Conservation (phyloP, 768 basidiomycete genomes). For the Exidia glandulosa region DNA sequence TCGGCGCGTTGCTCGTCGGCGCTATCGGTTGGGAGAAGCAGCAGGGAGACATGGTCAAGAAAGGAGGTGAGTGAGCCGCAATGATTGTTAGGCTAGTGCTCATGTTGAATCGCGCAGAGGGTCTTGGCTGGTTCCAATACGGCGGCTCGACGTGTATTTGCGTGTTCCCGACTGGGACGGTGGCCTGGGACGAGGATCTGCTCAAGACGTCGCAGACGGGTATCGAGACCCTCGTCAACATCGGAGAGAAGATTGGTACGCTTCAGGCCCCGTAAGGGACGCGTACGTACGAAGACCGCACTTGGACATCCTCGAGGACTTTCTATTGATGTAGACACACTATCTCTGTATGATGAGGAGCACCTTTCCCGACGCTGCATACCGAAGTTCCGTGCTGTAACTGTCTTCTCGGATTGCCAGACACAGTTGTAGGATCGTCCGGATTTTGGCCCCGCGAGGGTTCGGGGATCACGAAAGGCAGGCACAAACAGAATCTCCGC, state of each 20-base stretch:
- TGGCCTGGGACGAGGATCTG: constrained; percentile 8
- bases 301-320: neutral
- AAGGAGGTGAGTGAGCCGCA: constrained; percentile 62
- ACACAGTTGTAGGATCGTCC: too few relatives aligned
- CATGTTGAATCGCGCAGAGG: too few relatives aligned
- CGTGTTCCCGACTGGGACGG: constrained; percentile 17
- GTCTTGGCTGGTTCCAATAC: constrained; percentile 17
- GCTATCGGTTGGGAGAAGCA: constrained; percentile 54
- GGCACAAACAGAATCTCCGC: too few relatives aligned
- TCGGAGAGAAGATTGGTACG: constrained; percentile 7
- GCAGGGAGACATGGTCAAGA: constrained; percentile 39
- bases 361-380: too few relatives aligned
- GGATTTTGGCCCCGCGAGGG: too few relatives aligned
- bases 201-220: constrained; percentile 1
- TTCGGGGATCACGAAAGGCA: too few relatives aligned
- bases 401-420: too few relatives aligned
- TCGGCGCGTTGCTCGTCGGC: constrained; percentile 76
- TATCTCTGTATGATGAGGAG: too few relatives aligned
- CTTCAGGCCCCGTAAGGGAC: neutral
- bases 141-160: constrained; percentile 26
- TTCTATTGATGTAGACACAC: too few relatives aligned
- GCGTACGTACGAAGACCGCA: too few relatives aligned
- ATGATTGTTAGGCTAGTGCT: too few relatives aligned
- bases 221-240: constrained; percentile 6
- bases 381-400: too few relatives aligned